These are phyloP conservation scores for Laguncularia racemosa DNA, from an alignment of 345 rosid species.

Conservation along the genomic window DNA sequence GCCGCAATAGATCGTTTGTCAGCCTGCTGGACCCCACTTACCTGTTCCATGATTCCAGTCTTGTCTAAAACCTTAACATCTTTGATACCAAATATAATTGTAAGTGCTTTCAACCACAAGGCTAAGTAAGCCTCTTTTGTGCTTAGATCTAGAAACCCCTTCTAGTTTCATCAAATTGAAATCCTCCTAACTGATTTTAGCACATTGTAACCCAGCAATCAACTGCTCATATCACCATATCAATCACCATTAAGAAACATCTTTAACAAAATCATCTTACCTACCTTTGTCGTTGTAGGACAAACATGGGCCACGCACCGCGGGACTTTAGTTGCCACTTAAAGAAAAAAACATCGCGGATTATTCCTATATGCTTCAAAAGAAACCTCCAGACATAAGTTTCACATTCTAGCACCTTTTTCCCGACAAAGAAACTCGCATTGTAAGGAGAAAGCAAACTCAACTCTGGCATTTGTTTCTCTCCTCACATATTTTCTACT, in stretches of 20 bases:
- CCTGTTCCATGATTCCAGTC: constrained; percentile 45
- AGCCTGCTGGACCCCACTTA: constrained; percentile 37
- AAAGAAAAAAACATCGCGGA: constrained; percentile 22
- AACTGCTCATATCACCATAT: constrained; percentile 43
- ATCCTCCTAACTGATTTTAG: constrained; percentile 31
- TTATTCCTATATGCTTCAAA: constrained; percentile 25
- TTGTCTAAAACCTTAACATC: constrained; percentile 38
- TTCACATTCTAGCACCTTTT: constrained; percentile 31
- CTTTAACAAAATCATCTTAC: constrained; percentile 26
- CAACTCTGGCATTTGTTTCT: too few relatives aligned
- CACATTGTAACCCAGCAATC: constrained; percentile 36
- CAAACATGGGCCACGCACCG: constrained; percentile 37
- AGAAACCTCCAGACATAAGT: constrained; percentile 44
- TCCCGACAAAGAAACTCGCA: too few relatives aligned
- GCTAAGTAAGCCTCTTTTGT: constrained; percentile 35
- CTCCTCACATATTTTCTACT: too few relatives aligned
- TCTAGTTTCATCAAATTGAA: constrained; percentile 26
- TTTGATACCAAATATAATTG: constrained; percentile 34
- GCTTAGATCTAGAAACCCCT: constrained; percentile 31
- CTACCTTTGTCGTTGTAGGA: constrained; percentile 38
- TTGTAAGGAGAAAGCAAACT: too few relatives aligned
- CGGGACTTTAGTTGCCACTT: constrained; percentile 40
- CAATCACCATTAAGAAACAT: constrained; percentile 41
- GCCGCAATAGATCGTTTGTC: constrained; percentile 41
- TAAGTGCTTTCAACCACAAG: constrained; percentile 34